Conservation (phyloP, 164 flowering plant species). For the Kingdonia uniflora region DNA sequence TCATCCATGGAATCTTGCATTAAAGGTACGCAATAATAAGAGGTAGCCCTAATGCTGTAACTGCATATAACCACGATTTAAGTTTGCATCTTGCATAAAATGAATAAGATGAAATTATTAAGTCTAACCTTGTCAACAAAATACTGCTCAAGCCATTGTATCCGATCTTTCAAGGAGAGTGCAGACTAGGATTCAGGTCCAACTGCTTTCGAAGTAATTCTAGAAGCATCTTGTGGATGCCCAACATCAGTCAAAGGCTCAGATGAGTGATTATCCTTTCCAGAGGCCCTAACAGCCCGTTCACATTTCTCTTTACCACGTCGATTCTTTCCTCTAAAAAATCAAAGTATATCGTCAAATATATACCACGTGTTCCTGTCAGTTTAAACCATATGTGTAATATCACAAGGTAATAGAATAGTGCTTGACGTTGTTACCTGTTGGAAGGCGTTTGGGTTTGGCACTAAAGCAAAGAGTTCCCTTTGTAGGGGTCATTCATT, state of each 20-base stretch:
- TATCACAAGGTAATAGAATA: no score
- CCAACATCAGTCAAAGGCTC: neutral
- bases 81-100: no score
- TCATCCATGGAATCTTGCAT: no score
- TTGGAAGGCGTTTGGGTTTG: neutral
- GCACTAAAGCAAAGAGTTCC: neutral
- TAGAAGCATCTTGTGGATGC: neutral
- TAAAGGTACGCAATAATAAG: no score
- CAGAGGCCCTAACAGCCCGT: neutral
- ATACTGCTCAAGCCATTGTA: neutral
- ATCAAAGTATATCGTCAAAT: neutral
- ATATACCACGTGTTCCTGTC: neutral
- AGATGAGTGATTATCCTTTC: neutral
- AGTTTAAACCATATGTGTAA: neutral
- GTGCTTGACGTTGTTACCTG: neutral
- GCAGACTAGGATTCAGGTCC: neutral
- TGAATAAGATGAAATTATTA: neutral
- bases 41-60: no score
- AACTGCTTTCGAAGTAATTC: neutral
- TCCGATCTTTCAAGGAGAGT: neutral
- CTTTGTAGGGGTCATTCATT: neutral
- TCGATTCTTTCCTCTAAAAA: neutral
- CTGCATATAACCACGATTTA: no score
- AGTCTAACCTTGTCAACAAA: neutral
- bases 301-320: constrained; percentile 1